A percentile compares a stretch with the other conserved stretches of the same genome.
These are phyloP conservation scores for Tolypocladium capitatum DNA, from an alignment of 2,329 filamentous ascomycete species.

Conservation along the genomic window DNA sequence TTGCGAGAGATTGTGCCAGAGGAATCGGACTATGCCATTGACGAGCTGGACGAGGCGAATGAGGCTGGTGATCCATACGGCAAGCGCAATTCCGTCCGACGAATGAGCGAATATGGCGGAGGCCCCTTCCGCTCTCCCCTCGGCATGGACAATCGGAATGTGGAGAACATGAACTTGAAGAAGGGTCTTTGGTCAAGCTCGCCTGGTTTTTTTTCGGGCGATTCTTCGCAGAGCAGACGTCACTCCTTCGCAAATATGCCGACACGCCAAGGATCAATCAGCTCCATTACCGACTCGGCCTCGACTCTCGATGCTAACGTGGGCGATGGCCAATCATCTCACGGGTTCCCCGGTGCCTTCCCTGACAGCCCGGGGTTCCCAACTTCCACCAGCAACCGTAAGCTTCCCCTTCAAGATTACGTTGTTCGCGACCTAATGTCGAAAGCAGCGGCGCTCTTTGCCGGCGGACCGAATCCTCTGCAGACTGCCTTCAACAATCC, in stretches of 20 bases:
- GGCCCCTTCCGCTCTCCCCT: slow-evolving; percentile 33
- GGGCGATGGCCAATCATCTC: slow-evolving; percentile 28
- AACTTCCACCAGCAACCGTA: slow-evolving; percentile 24
- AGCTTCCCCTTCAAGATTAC: slow-evolving; percentile 9
- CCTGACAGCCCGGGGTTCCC: slow-evolving; percentile 24
- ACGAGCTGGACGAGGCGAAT: slow-evolving; percentile 52
- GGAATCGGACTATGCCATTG: slow-evolving; percentile 59
- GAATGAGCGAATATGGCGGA: slow-evolving; percentile 44
- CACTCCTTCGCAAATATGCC: slow-evolving; percentile 67
- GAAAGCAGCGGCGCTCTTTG: slow-evolving; percentile 13
- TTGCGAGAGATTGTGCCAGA: slow-evolving; percentile 47
- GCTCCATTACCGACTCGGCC: slow-evolving; percentile 41
- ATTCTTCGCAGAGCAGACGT: slow-evolving; percentile 59
- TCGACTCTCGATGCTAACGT: slow-evolving; percentile 31
- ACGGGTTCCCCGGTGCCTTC: slow-evolving; percentile 29
- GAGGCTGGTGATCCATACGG: slow-evolving; percentile 34
- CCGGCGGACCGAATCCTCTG: slow-evolving; percentile 12
- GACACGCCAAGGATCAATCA: slow-evolving; percentile 49
- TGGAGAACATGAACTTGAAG: slow-evolving; percentile 45
- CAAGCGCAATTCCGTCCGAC: slow-evolving; percentile 32
- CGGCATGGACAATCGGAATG: slow-evolving; percentile 45
- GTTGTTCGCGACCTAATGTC: slow-evolving; percentile 1
- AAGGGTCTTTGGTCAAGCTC: slow-evolving; percentile 61
- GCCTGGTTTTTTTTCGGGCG: slow-evolving; percentile 50
- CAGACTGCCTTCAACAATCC: slow-evolving; percentile 20